Percentiles rank a stretch among this genome's conserved stretches.
Conservation (phyloP, 129 eudicot species). For the Oenanthe sinensis region DNA sequence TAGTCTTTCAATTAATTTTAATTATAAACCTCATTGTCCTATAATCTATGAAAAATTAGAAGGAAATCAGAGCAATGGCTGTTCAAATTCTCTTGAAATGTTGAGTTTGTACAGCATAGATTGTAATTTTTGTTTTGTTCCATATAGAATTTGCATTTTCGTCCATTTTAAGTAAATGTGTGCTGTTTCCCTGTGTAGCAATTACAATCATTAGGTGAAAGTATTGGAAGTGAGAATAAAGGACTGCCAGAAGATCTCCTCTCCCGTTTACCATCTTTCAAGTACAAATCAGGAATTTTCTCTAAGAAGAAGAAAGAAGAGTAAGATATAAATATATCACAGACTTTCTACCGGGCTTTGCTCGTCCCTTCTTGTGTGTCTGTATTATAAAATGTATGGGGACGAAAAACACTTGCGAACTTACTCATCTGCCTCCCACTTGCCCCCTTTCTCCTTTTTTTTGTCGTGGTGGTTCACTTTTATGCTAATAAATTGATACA, state of each 20-base stretch:
- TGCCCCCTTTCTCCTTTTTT: neutral
- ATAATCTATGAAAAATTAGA: neutral
- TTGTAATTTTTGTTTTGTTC: neutral
- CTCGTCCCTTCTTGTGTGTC: neutral
- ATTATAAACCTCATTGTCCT: neutral
- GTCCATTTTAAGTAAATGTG: neutral
- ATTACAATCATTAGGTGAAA: slow-evolving; percentile 49
- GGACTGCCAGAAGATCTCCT: slow-evolving; percentile 53
- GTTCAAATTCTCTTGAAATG: neutral
- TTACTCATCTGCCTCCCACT: neutral
- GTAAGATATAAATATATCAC: slow-evolving; percentile 28
- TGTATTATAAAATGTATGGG: too few relatives aligned
- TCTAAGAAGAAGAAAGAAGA: slow-evolving; percentile 53
- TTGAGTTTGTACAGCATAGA: neutral
- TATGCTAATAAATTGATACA: neutral
- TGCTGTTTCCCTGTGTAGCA: slow-evolving; percentile 34
- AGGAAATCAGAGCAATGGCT: neutral
- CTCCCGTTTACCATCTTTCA: slow-evolving; percentile 54
- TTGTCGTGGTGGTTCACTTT: neutral
- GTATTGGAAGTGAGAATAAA: slow-evolving; percentile 55
- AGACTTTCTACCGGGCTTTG: neutral
- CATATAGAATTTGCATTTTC: neutral
- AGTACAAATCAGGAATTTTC: slow-evolving; percentile 42
- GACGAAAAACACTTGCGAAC: neutral
- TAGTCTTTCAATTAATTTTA: neutral